Evolutionary conservation across 306 rosid species (phyloP).

Genomic region (Crotalaria pallida): DNA sequence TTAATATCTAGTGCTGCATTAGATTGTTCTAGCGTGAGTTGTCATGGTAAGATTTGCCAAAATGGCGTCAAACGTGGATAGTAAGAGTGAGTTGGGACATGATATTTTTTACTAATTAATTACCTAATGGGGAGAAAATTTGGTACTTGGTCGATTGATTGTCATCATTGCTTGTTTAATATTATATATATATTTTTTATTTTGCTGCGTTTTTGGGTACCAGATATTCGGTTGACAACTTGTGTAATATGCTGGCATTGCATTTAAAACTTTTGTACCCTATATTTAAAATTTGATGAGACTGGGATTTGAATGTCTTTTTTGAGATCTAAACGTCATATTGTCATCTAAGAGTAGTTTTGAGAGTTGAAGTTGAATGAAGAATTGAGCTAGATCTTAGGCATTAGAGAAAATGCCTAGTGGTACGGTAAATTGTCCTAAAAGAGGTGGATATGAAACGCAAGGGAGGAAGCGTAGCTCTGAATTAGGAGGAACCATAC

Average conservation of each 20-base stretch:
- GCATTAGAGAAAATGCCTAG: too few species aligned
- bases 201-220: background rate
- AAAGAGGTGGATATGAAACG: too few species aligned
- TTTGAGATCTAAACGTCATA: background rate
- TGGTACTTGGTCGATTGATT: background rate
- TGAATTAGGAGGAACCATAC: too few species aligned
- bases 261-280: background rate
- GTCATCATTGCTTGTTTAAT: background rate
- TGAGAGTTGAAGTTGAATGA: too few species aligned
- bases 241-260: background rate
- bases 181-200: background rate
- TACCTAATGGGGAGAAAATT: background rate
- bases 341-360: too few species aligned
- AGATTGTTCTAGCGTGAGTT: conserved; percentile 1
- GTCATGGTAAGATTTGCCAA: background rate
- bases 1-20: conserved; percentile 9
- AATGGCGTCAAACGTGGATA: background rate
- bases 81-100: background rate
- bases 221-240: background rate
- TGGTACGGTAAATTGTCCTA: too few species aligned
- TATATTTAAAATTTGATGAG: background rate
- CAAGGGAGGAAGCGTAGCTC: too few species aligned
- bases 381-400: too few species aligned
- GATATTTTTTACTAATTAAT: background rate
- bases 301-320: background rate